These are phyloP conservation scores for Smallanthus sonchifolius DNA, from an alignment of 129 eudicot species.

Conservation along the genomic window DNA sequence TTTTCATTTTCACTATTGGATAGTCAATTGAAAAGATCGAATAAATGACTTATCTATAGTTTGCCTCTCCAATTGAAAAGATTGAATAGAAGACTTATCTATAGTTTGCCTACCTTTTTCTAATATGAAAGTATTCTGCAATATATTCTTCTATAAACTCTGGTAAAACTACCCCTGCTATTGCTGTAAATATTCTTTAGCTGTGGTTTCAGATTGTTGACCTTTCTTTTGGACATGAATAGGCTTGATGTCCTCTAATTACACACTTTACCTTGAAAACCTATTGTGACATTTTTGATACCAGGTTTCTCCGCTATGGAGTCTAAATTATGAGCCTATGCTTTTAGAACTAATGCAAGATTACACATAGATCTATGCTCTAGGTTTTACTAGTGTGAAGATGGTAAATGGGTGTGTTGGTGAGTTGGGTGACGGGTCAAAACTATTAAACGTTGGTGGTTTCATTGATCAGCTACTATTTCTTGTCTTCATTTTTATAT, in stretches of 20 bases:
- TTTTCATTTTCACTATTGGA: not conserved
- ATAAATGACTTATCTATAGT: not conserved
- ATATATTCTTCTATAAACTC: not conserved
- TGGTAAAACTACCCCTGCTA: not conserved
- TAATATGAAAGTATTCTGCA: not conserved
- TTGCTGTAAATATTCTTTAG: not conserved
- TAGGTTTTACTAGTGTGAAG: not conserved
- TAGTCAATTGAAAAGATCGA: not conserved
- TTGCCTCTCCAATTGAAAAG: not conserved
- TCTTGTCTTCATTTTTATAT: not conserved
- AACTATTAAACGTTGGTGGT: not conserved
- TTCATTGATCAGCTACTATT: not conserved
- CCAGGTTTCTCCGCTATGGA: not conserved
- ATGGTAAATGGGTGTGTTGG: not conserved
- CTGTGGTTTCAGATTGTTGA: not conserved
- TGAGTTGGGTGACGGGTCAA: not conserved
- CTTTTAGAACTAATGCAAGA: not conserved
- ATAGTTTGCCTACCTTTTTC: not conserved
- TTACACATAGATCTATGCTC: not conserved
- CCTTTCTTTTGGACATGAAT: not conserved
- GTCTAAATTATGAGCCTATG: not conserved
- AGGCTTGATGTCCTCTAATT: not conserved
- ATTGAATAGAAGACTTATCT: not conserved
- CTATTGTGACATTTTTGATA: not conserved
- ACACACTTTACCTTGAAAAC: not conserved